Percentiles rank a stretch among this genome's conserved stretches.
phyloP scores from a whole-genome alignment of 495 filamentous ascomycete genomes.

The Aspergillus heteromorphus region DNA sequence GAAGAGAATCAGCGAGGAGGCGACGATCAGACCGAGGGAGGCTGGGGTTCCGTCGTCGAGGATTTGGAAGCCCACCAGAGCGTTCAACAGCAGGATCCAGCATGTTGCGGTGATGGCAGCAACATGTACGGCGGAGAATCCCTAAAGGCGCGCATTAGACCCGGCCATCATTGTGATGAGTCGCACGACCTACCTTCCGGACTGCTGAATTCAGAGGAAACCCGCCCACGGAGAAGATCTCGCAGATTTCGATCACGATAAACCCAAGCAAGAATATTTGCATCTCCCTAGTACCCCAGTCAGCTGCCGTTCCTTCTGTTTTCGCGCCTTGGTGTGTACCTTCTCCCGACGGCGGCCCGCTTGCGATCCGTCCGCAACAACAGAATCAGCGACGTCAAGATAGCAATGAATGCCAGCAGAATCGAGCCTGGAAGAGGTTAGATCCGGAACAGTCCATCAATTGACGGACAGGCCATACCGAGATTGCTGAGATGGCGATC shows the following conservation, averaged over 20 bases:
- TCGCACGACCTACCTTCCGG: conserved; percentile 37
- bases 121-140: conserved; percentile 88
- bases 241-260: conserved; percentile 85
- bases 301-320: not conserved
- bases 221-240: conserved; percentile 91
- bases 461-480: conserved; percentile 51
- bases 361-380: conserved; percentile 84
- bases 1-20: conserved; percentile 67
- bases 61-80: conserved; percentile 85
- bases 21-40: conserved; percentile 68
- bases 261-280: conserved; percentile 88
- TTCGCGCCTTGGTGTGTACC: conserved; percentile 46
- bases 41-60: conserved; percentile 88
- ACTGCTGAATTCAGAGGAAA: conserved; percentile 68
- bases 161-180: not conserved
- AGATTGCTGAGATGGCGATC: conserved; percentile 71
- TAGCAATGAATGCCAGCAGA: conserved; percentile 71
- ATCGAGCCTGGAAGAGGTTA: conserved; percentile 71
- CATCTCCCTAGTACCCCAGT: conserved; percentile 65
- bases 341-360: conserved; percentile 87
- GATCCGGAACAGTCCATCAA: not conserved
- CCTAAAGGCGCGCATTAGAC: conserved; percentile 43
- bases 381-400: conserved; percentile 58
- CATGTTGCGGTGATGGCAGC: conserved; percentile 80
- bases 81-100: conserved; percentile 92